phyloP scores from a whole-genome alignment of 1,139 yeast genomes.

The Diutina sp. region DNA sequence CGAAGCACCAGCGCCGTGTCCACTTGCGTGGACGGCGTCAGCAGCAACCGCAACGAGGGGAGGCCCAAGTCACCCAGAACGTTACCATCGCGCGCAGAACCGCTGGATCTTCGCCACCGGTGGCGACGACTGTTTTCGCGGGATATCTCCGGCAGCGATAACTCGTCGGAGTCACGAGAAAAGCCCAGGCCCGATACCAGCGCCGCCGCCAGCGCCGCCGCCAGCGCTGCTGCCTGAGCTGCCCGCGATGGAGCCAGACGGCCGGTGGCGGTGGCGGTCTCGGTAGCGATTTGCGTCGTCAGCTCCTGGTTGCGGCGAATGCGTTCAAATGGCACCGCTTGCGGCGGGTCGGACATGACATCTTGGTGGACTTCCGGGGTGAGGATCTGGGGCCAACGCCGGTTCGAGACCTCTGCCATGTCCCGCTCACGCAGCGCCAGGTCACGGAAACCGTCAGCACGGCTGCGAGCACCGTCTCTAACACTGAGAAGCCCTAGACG shows the following conservation, averaged over 20 bases:
- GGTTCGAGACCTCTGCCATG: conserved; percentile 20
- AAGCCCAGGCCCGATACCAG: background rate
- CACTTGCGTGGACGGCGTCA: background rate
- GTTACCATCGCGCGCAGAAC: background rate
- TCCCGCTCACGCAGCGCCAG: background rate
- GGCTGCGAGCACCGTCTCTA: background rate
- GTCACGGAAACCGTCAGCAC: background rate
- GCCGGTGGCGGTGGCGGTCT: background rate
- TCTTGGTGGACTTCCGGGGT: conserved; percentile 29
- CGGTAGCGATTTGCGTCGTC: background rate
- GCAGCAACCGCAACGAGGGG: background rate
- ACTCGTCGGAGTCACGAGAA: background rate
- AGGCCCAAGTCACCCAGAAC: background rate
- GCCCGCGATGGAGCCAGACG: background rate
- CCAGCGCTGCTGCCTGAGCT: conserved; percentile 1
- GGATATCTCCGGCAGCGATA: background rate
- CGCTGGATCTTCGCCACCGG: too few species aligned
- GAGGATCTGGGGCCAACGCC: conserved; percentile 22
- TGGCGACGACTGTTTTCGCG: background rate
- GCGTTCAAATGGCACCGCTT: background rate
- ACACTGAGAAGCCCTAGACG: background rate
- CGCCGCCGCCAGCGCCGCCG: conserved; percentile 1
- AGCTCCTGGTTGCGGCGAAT: background rate
- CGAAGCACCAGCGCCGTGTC: background rate
- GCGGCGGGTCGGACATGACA: conserved; percentile 13